Percentiles rank a stretch among this genome's conserved stretches.
These are phyloP conservation scores for Rehmannia glutinosa DNA, from an alignment of 257 asterid species.

Conservation along the genomic window DNA sequence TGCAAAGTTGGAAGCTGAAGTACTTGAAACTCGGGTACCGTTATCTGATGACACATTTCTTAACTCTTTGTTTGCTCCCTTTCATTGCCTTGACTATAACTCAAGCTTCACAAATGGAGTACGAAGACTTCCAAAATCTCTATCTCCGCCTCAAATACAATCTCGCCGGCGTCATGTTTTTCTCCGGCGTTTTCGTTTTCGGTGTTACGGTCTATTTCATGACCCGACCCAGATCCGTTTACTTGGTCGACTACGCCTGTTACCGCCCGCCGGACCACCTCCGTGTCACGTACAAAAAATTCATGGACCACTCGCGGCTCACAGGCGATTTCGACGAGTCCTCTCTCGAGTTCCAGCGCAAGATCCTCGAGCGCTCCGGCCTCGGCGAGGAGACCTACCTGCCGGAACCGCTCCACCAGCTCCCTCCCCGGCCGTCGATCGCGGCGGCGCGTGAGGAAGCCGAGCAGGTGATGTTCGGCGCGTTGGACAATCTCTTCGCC, in stretches of 20 bases:
- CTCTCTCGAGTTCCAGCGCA: conserved; percentile 35
- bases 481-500: conserved; percentile 27
- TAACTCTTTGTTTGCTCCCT: conserved; percentile 31
- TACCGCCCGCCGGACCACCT: conserved; percentile 29
- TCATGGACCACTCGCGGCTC: conserved; percentile 51
- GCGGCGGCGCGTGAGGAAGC: no score
- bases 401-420: no score
- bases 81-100: conserved; percentile 1
- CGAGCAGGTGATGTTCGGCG: no score
- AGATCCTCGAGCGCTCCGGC: no score
- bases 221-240: conserved; percentile 48
- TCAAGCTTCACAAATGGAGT: background rate
- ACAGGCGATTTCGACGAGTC: conserved; percentile 25
- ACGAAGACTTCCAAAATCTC: conserved; percentile 18
- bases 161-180: conserved; percentile 6
- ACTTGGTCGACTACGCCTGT: conserved; percentile 49
- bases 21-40: conserved; percentile 42
- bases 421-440: no score
- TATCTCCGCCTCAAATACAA: conserved; percentile 19
- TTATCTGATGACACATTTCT: conserved; percentile 35
- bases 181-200: conserved; percentile 15
- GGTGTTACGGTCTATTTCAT: conserved; percentile 31
- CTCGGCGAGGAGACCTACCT: no score
- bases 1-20: background rate
- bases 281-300: conserved; percentile 33